Base-by-base conservation (phyloP, 768 basidiomycete genomes). In the Rhodotorula toruloides region DNA sequence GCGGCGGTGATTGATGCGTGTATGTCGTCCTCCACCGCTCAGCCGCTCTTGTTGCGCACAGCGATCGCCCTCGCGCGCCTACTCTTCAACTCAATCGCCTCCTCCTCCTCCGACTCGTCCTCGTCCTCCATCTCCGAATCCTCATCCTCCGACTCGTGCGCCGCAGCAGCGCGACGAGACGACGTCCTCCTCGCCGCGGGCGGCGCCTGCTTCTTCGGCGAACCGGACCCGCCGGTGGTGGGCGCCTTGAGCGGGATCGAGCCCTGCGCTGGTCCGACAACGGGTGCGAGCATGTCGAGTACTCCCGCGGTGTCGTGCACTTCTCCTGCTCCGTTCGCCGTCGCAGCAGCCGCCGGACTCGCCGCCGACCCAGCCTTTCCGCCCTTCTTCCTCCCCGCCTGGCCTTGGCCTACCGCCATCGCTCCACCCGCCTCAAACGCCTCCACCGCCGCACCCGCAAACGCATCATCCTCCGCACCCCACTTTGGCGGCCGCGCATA, bases 381-480 rank as follows among this genome's bases (percentile, higher is more conserved):
- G 37, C 11, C 16, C 11, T 37, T 31, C 44, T 34, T 3, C 42
- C 48, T 46, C 43, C 34, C 36, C n/a, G n/a, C n/a, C n/a, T n/a
- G n/a, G n/a, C n/a, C n/a, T n/a, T n/a, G n/a, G n/a, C n/a, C n/a
- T n/a, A n/a, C n/a, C n/a, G n/a, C n/a, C n/a, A n/a, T n/a, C n/a
- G n/a, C n/a, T n/a, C n/a, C n/a, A n/a, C n/a, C 3, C 25, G 50
- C 50, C 2, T 61, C 42, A 25, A 61, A 17, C 40, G 40, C 50
- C 14, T 12, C 11, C 22, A 32, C 3, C 27, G 40, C 27, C 9
- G 14, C 2, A 9, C n/a, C 54, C 37, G 27, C 49, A n/a, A 63
- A 57, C 11, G 31, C 22, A 52, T 67, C 65, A 37, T 71, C 65
- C 19, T 67, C 58, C 31, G 16, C 37, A 8, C 70, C 70, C 56